Base-by-base conservation (phyloP, 352 stramenopile genomes). In the Globisporangium nunn region DNA sequence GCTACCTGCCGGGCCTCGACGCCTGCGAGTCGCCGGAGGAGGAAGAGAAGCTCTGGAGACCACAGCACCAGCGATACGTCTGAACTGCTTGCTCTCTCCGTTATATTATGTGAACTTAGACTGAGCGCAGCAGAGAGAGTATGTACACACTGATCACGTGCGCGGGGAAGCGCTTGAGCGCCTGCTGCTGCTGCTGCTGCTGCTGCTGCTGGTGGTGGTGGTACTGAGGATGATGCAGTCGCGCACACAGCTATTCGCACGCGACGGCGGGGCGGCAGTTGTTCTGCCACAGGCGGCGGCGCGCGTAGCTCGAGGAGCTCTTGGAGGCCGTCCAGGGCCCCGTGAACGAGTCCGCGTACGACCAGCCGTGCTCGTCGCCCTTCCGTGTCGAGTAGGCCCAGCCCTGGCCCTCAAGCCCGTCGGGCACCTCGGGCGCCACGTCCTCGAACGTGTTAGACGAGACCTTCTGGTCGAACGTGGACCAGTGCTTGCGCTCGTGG, bases 251-350 rank as follows among this genome's bases (percentile, higher is more conserved):
- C 35, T 59, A 81, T 52, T 81, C 72, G 56, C 64, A 75, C 11
- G 72, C 72, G 43, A 81, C 55, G 10, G 70, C 70, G 28, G 73
- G 73, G 14, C 73, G 71, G 67, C 78, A 88, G 50, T 85, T 70
- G 58, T 88, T 88, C 56, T 87, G 74, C 79, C 79, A 89, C 52
- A 87, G 65, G 62, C 79, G 76, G 52, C 79, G 74, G 39, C 78
- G 78, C 40, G 68, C 74, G 47, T 79, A 88, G 37, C 56, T 63
- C 28, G 61, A 47, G 37, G 64, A 68, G 17, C 63, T 47, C 35
- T 60, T 57, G 1, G 50, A 35, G 5, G 67, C 52, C 33, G 71
- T 58, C 78, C 78, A 91, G 11, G 81, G 78, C 0, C 81, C 78
- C n/a, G 71, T 78, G 65, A 81, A 87, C 8, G 72, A 82, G 30